These are phyloP conservation scores for Trichoderma virens DNA, from an alignment of 495 filamentous ascomycete genomes.

Conservation along the genomic window DNA sequence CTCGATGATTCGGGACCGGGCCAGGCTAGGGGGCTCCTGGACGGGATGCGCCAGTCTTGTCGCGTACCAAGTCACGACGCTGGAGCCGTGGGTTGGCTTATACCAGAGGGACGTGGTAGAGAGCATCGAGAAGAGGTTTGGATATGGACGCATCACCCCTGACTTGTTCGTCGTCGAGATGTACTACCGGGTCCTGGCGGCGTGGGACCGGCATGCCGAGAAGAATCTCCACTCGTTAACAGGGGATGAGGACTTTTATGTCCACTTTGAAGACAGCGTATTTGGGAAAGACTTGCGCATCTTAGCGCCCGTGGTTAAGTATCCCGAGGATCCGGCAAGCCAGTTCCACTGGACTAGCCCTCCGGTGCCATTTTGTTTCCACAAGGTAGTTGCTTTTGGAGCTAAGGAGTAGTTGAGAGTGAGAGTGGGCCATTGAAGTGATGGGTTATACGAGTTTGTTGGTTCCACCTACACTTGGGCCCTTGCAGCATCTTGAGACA, in stretches of 20 bases:
- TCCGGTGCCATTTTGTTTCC: neutral
- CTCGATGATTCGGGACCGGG: constrained; percentile 18
- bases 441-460: too few relatives aligned
- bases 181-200: neutral
- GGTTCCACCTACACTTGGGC: too few relatives aligned
- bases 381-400: neutral
- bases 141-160: neutral
- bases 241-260: neutral
- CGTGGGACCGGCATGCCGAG: neutral
- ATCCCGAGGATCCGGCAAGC: neutral
- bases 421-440: too few relatives aligned
- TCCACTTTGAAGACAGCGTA: neutral
- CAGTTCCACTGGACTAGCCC: neutral
- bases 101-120: constrained; percentile 17
- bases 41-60: neutral
- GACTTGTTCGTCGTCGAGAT: neutral
- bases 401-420: too few relatives aligned
- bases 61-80: constrained; percentile 11
- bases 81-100: constrained; percentile 19
- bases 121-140: constrained; percentile 17
- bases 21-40: neutral
- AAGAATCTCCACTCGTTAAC: neutral
- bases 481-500: too few relatives aligned
- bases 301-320: neutral
- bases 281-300: neutral